Percentiles rank a stretch among this genome's conserved stretches.
phyloP scores from a whole-genome alignment of 371 early-diverging fungal genomes.

The Mortierella sp. region DNA sequence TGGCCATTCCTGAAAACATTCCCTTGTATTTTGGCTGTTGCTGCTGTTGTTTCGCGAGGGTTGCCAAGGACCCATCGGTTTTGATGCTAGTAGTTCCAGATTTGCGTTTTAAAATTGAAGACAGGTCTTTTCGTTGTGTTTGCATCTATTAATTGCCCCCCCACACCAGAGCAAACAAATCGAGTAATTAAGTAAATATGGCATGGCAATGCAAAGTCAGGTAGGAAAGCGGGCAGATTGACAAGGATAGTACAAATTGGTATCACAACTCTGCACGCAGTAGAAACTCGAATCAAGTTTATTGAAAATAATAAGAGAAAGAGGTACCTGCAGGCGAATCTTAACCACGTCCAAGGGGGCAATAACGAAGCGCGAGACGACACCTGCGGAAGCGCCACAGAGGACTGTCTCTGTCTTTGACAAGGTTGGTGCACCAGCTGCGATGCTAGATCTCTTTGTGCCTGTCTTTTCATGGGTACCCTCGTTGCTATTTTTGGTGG shows the following conservation, averaged over 20 bases:
- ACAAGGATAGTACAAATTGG: neutral
- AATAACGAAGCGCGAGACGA: slow-evolving; percentile 78
- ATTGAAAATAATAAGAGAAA: neutral
- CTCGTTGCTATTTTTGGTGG: neutral
- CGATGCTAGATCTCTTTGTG: slow-evolving; percentile 24
- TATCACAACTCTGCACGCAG: neutral
- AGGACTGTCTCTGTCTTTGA: slow-evolving; percentile 69
- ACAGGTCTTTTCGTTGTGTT: slow-evolving; percentile 46
- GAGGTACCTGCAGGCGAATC: slow-evolving; percentile 80
- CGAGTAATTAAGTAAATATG: neutral
- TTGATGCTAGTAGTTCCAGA: slow-evolving; percentile 5
- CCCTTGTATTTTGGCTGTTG: slow-evolving; percentile 67
- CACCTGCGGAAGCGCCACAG: slow-evolving; percentile 79
- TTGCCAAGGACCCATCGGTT: neutral
- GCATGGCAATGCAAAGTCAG: no score
- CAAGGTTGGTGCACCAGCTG: slow-evolving; percentile 59
- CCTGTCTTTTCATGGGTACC: neutral
- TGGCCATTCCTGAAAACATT: slow-evolving; percentile 65
- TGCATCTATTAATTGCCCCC: slow-evolving; percentile 28
- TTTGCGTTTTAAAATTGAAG: slow-evolving; percentile 29
- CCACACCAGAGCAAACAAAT: neutral
- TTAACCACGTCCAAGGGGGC: slow-evolving; percentile 96
- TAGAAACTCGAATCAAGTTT: neutral
- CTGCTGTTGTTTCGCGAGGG: slow-evolving; percentile 3
- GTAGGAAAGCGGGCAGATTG: neutral